phyloP scores from a whole-genome alignment of 2,329 filamentous ascomycete genomes.

The Sporothrix sp. region DNA sequence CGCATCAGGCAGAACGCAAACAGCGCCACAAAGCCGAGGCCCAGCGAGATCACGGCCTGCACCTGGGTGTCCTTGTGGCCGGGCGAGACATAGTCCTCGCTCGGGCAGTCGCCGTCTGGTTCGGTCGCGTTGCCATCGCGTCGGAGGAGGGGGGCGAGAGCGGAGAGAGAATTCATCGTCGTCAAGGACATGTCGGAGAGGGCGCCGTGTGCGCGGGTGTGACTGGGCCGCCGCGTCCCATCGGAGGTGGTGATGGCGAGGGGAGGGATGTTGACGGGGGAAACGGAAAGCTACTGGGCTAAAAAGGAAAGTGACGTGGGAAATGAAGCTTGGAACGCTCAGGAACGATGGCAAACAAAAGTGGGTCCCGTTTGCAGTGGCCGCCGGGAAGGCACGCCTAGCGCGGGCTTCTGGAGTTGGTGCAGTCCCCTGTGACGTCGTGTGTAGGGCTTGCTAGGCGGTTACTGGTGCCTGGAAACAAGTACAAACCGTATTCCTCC shows the following conservation, averaged over 20 bases:
- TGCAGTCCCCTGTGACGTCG: slow-evolving; percentile 1
- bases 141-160: not conserved
- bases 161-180: not conserved
- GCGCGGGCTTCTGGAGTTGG: not conserved
- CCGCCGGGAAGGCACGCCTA: slow-evolving; percentile 13
- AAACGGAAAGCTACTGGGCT: not conserved
- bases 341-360: slow-evolving; percentile 2
- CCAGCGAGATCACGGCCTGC: slow-evolving; percentile 63
- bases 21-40: slow-evolving; percentile 62
- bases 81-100: slow-evolving; percentile 25
- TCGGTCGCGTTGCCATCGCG: slow-evolving; percentile 1
- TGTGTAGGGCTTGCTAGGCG: no score
- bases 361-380: slow-evolving; percentile 8
- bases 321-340: slow-evolving; percentile 5
- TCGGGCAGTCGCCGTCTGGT: slow-evolving; percentile 19
- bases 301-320: not conserved
- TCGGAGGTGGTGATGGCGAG: not conserved
- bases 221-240: not conserved
- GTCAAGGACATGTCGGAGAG: not conserved
- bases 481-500: no score
- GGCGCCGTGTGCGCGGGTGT: slow-evolving; percentile 13
- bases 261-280: not conserved
- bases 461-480: no score
- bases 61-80: slow-evolving; percentile 41
- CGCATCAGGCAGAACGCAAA: slow-evolving; percentile 73